Base-by-base conservation (phyloP, 2,329 filamentous ascomycete genomes). In the Mycogone perniciosa region DNA sequence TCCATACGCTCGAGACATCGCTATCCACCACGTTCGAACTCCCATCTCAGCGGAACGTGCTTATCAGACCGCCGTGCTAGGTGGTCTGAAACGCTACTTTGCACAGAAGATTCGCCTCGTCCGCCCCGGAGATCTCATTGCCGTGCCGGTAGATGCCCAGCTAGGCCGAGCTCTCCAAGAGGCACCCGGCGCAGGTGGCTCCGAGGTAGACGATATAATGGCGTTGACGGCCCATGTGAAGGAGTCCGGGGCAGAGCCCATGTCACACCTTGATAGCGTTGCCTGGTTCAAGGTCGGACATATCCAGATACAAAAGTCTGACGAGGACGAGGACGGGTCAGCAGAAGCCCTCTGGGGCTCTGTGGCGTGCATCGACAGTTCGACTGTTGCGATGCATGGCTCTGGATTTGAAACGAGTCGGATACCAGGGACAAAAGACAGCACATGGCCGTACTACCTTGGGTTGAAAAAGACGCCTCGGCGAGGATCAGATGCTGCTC, bases 271-370 rank as follows among this genome's bases (percentile, higher is more conserved):
- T 58, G 81, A 78, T 67, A 80, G 75, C 31, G 87, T 95, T 20
- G 91, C 89, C 6, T 99, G 93, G 93, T 97, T 96, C 74, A 88
- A 85, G 57, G 86, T 99, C 38, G 86, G 86, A 37, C 86, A 89
- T 53, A 84, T 95, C 47, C 75, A 76, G 50, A 71, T 77, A 5
- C 73, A 73, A 62, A 82, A 72, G 59, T 67, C 63, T 59, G 84
- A 73, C 59, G 75, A 62, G 61, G 74, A 80, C 6, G 75, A 79
- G n/a, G 79, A 82, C 33, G 80, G 80, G 10, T 74, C 80, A 2
- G 77, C 79, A 4, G 80, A 84, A 44, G 84, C 88, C 47, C 73
- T 84, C 7, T 99, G 93, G 93, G 89, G 89, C 35, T 87, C 88
- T 1, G 84, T 92, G 37, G 89, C 87, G 3, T 86, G 86, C 43